These are phyloP conservation scores for Marasmius fiardii DNA, from an alignment of 1,284 basidiomycete genomes.

Conservation along the genomic window DNA sequence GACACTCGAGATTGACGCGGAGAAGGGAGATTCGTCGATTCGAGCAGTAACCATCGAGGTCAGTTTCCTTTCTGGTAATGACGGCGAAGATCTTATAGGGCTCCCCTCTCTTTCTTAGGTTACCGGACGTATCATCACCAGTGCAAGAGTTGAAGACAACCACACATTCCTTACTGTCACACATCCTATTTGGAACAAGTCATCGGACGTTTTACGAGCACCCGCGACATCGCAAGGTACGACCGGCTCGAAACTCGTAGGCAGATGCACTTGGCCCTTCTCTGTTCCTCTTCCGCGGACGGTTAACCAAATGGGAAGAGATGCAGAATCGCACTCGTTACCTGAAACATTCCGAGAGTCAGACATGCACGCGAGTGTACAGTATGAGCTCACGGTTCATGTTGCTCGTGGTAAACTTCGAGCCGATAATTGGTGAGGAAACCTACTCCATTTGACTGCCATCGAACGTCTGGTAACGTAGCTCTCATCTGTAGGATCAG, in stretches of 20 bases:
- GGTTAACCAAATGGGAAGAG: constrained; percentile 24
- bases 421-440: constrained; percentile 39
- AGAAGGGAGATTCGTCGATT: constrained; percentile 41
- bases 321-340: constrained; percentile 34
- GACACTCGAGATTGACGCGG: constrained; percentile 37
- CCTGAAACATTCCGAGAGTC: constrained; percentile 48
- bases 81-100: not conserved
- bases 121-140: constrained; percentile 45
- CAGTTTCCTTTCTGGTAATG: constrained; percentile 13
- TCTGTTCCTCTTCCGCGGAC: constrained; percentile 39
- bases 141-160: constrained; percentile 34
- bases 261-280: constrained; percentile 40
- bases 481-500: constrained; percentile 31
- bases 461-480: not conserved
- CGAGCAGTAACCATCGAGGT: constrained; percentile 40
- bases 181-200: constrained; percentile 43
- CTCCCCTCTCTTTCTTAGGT: constrained; percentile 24
- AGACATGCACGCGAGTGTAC: constrained; percentile 38
- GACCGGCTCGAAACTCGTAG: constrained; percentile 35
- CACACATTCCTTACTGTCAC: constrained; percentile 40
- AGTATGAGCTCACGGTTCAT: constrained; percentile 42
- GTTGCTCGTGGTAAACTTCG: constrained; percentile 44
- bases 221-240: constrained; percentile 36
- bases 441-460: not conserved
- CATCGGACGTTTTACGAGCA: constrained; percentile 31